Evolutionary conservation across 2,329 filamentous ascomycete genomes (phyloP).

Genomic region (Trichothecium sympodiale): DNA sequence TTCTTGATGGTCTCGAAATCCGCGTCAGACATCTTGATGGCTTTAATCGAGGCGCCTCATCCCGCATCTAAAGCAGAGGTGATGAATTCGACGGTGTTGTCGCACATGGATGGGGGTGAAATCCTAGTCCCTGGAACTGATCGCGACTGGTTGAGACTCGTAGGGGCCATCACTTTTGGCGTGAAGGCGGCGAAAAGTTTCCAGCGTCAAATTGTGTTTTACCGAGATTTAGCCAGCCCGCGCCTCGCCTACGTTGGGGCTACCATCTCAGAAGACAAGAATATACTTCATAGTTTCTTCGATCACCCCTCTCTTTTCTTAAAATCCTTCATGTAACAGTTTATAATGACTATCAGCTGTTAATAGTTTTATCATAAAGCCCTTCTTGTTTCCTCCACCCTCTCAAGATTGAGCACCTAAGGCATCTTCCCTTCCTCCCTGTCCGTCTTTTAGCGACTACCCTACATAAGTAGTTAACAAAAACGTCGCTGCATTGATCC

Average conservation of each 20-base stretch:
- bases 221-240: constrained; percentile 23
- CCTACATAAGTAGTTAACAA: no score
- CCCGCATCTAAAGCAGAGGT: constrained; percentile 29
- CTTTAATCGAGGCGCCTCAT: constrained; percentile 26
- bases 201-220: neutral
- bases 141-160: constrained; percentile 11
- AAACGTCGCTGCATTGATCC: no score
- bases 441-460: no score
- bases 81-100: constrained; percentile 20
- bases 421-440: no score
- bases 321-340: no score
- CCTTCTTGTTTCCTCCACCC: no score
- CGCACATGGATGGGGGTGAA: constrained; percentile 19
- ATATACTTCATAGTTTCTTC: no score
- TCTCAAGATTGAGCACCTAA: no score
- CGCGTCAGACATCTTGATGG: constrained; percentile 54
- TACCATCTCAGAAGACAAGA: neutral
- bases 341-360: no score
- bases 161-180: constrained; percentile 10
- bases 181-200: constrained; percentile 21
- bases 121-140: constrained; percentile 3
- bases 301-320: no score
- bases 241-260: constrained; percentile 2
- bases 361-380: no score
- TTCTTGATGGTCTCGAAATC: constrained; percentile 81